phyloP scores from a whole-genome alignment of 257 asterid genomes.

The Jacaranda mimosifolia region DNA sequence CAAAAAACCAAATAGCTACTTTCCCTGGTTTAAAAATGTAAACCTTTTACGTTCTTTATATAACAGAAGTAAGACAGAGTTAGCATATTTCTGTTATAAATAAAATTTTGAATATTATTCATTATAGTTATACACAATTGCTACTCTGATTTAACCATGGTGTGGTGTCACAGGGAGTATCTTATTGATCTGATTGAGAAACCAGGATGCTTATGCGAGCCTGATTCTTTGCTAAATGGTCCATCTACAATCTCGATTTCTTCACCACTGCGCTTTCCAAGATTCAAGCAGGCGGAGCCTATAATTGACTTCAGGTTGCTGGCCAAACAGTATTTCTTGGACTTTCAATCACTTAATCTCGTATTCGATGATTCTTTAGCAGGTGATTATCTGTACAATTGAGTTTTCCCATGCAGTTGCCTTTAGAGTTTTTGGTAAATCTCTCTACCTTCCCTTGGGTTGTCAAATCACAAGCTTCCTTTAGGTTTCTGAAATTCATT shows the following conservation, averaged over 20 bases:
- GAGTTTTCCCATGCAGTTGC: conserved; percentile 26
- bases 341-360: conserved; percentile 73
- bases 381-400: conserved; percentile 57
- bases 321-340: conserved; percentile 89
- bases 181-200: conserved; percentile 78
- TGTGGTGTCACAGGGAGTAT: conserved; percentile 72
- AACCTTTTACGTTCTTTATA: neutral
- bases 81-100: conserved; percentile 1
- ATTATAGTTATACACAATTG: conserved; percentile 27
- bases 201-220: conserved; percentile 82
- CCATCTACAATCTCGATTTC: conserved; percentile 81
- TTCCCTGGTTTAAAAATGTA: conserved; percentile 14
- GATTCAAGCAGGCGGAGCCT: conserved; percentile 74
- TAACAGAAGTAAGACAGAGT: neutral
- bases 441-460: conserved; percentile 24
- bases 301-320: conserved; percentile 75
- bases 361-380: conserved; percentile 80
- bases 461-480: conserved; percentile 20
- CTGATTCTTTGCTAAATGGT: conserved; percentile 90
- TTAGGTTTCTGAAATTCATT: conserved; percentile 19
- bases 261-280: conserved; percentile 87
- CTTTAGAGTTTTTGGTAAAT: conserved; percentile 24
- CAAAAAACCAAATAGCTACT: conserved; percentile 15
- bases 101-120: neutral
- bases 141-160: conserved; percentile 28